These are phyloP conservation scores for Penicillium coffeae DNA, from an alignment of 495 filamentous ascomycete species.

Conservation along the genomic window DNA sequence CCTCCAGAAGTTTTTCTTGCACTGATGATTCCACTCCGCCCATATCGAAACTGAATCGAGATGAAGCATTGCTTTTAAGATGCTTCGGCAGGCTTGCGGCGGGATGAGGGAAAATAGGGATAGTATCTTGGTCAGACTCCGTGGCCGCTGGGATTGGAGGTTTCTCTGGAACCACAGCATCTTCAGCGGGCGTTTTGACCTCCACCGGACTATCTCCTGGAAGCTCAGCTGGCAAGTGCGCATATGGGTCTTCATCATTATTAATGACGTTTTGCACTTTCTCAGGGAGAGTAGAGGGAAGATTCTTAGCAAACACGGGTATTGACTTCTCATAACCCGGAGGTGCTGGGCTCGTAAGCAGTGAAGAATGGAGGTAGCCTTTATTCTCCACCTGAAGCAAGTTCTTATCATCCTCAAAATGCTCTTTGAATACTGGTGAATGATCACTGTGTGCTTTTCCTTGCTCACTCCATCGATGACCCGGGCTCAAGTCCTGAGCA, in stretches of 20 bases:
- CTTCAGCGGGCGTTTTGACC: not conserved
- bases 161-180: not conserved
- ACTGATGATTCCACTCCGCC: constrained; percentile 66
- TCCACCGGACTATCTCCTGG: not conserved
- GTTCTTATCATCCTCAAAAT: constrained; percentile 61
- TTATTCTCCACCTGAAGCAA: constrained; percentile 47
- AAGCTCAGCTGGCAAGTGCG: constrained; percentile 8
- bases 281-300: constrained; percentile 41
- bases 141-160: not conserved
- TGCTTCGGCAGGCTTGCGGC: constrained; percentile 57
- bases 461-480: constrained; percentile 26
- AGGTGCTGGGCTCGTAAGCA: constrained; percentile 36
- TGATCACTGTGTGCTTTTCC: constrained; percentile 41
- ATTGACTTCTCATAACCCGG: constrained; percentile 35
- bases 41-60: constrained; percentile 86
- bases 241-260: not conserved
- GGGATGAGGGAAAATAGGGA: constrained; percentile 39
- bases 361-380: constrained; percentile 43
- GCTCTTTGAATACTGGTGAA: constrained; percentile 63
- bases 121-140: constrained; percentile 32
- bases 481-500: constrained; percentile 9
- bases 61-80: constrained; percentile 79
- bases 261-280: constrained; percentile 13
- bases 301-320: constrained; percentile 49
- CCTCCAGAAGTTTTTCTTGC: constrained; percentile 80